Percentiles rank a stretch among this genome's conserved stretches.
phyloP scores from a whole-genome alignment of 2,329 filamentous ascomycete genomes.

The Emericellopsis cladophorae region DNA sequence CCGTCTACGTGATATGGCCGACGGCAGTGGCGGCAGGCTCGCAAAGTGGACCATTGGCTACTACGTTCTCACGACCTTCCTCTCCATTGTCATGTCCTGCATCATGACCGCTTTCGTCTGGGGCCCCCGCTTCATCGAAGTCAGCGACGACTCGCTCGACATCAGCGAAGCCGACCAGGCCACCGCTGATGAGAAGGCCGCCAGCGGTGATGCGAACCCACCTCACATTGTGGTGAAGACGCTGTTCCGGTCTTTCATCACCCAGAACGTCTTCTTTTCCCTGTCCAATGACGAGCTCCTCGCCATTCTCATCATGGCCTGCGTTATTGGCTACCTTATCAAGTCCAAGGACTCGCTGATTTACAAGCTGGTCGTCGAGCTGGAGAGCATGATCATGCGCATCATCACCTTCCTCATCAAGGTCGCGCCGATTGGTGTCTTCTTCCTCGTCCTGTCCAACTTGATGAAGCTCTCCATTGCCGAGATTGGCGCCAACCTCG shows the following conservation, averaged over 20 bases:
- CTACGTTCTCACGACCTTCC: constrained; percentile 34
- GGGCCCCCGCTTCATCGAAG: constrained; percentile 27
- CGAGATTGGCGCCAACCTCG: constrained; percentile 34
- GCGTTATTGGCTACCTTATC: constrained; percentile 33
- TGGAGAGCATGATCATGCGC: constrained; percentile 32
- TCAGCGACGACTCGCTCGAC: constrained; percentile 16
- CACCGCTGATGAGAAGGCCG: constrained; percentile 14
- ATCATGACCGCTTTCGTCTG: constrained; percentile 33
- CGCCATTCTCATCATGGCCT: constrained; percentile 29
- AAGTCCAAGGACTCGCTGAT: constrained; percentile 20
- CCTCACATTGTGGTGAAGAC: constrained; percentile 30
- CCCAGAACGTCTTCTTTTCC: constrained; percentile 32
- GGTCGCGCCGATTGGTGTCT: constrained; percentile 36
- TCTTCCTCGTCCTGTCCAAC: constrained; percentile 39
- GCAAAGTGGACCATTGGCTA: constrained; percentile 36
- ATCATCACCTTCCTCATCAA: constrained; percentile 35
- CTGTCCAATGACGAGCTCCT: constrained; percentile 32
- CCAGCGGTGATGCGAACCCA: constrained; percentile 19
- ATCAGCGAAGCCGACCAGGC: constrained; percentile 7
- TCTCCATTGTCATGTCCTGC: constrained; percentile 33
- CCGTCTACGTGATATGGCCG: constrained; percentile 30
- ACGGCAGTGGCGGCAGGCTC: constrained; percentile 21
- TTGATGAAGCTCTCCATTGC: constrained; percentile 33
- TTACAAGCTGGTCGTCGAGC: constrained; percentile 28
- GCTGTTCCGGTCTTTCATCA: constrained; percentile 35